Percentiles rank a stretch among this genome's conserved stretches.
Evolutionary conservation across 2,329 filamentous ascomycete species (phyloP).

Genomic region (Helicocarpus griseus): DNA sequence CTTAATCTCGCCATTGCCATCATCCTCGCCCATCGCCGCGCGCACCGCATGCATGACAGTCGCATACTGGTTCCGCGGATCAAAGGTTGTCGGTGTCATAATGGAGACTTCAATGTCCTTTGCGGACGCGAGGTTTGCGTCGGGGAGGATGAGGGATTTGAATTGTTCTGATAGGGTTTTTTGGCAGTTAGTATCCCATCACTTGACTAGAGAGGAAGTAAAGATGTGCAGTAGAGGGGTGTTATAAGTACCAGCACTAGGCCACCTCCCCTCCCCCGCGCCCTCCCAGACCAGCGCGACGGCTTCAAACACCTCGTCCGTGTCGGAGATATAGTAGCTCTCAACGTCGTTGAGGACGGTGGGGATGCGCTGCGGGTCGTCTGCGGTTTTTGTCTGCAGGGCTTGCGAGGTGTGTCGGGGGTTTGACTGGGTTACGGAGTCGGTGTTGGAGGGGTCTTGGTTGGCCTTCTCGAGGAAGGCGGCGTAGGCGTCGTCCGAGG

Average conservation of each 20-base stretch:
- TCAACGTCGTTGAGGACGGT: conserved; percentile 46
- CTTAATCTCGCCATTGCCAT: conserved; percentile 49
- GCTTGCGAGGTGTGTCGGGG: no score
- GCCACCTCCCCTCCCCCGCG: conserved; percentile 25
- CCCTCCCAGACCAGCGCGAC: conserved; percentile 55
- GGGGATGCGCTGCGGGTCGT: conserved; percentile 47
- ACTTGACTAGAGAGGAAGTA: not conserved
- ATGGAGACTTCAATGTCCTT: conserved; percentile 52
- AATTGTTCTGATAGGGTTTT: conserved; percentile 59
- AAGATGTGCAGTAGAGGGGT: not conserved
- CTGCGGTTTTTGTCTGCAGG: conserved; percentile 28
- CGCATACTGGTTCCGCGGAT: conserved; percentile 59
- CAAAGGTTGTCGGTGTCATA: conserved; percentile 61
- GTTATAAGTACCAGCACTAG: conserved; percentile 21
- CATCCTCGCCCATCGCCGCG: conserved; percentile 17
- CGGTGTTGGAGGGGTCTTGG: conserved; percentile 44
- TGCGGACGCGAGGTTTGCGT: conserved; percentile 28
- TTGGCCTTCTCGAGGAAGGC: conserved; percentile 84
- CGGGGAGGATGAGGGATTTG: conserved; percentile 48
- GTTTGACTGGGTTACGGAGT: conserved; percentile 9
- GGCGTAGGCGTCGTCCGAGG: conserved; percentile 70
- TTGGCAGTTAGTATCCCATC: not conserved
- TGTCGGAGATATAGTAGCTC: conserved; percentile 66
- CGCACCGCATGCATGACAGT: conserved; percentile 45
- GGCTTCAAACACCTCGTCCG: conserved; percentile 75